A percentile compares a stretch with the other conserved stretches of the same genome.
Evolutionary conservation across 768 basidiomycete species (phyloP).

Genomic region (Phanerochaete carnosa): DNA sequence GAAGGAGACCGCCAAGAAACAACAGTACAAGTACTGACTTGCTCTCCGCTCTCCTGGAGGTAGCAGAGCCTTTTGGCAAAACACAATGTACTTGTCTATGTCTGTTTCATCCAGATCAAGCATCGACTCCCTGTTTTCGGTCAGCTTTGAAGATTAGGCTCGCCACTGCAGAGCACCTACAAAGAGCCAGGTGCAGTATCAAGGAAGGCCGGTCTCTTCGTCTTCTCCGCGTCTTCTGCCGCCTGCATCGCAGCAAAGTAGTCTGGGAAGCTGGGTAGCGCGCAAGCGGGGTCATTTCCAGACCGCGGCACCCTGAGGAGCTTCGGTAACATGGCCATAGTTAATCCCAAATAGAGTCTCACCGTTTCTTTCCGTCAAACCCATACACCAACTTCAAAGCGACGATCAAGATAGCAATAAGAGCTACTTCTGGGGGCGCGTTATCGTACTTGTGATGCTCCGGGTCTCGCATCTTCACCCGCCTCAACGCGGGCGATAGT

Average conservation of each 20-base stretch:
- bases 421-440: conserved; percentile 63
- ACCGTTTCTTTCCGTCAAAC: conserved; percentile 67
- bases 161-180: background rate
- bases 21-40: conserved; percentile 2
- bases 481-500: conserved; percentile 41
- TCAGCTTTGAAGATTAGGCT: background rate
- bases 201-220: conserved; percentile 20
- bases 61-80: conserved; percentile 55
- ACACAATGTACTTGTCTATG: conserved; percentile 63
- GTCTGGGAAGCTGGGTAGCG: conserved; percentile 49
- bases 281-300: conserved; percentile 54
- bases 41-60: conserved; percentile 16
- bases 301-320: conserved; percentile 40
- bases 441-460: conserved; percentile 56
- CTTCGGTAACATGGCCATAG: background rate
- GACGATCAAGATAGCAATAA: conserved; percentile 58
- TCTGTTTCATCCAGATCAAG: conserved; percentile 47
- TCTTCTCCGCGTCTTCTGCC: conserved; percentile 32
- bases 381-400: conserved; percentile 86
- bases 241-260: conserved; percentile 42
- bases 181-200: background rate
- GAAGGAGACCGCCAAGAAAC: background rate
- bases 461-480: conserved; percentile 35
- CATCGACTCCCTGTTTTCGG: conserved; percentile 25
- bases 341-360: background rate